phyloP scores from a whole-genome alignment of 768 basidiomycete genomes.

The Gautieria morchelliformis region DNA sequence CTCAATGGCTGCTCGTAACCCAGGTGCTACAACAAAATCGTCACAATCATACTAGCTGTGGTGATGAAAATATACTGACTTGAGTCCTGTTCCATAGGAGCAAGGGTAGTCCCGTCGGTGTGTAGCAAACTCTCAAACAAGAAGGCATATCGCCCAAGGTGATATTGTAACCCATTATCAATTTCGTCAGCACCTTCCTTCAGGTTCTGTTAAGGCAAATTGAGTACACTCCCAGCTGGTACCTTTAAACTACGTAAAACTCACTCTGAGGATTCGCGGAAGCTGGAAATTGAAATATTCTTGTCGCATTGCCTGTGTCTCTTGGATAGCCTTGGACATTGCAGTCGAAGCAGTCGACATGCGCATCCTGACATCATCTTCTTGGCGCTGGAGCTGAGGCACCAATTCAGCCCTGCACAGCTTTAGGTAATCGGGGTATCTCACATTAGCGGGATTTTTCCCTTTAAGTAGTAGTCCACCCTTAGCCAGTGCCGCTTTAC shows the following conservation, averaged over 20 bases:
- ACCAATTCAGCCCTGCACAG: not conserved
- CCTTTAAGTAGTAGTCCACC: slow-evolving; percentile 85
- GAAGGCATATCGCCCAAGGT: slow-evolving; percentile 89
- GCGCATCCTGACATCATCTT: slow-evolving; percentile 84
- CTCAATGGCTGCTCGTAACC: slow-evolving; percentile 81
- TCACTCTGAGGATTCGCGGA: slow-evolving; percentile 83
- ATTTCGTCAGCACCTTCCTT: slow-evolving; percentile 96
- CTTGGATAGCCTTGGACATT: slow-evolving; percentile 82
- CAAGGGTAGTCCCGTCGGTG: slow-evolving; percentile 78
- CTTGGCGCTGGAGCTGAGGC: slow-evolving; percentile 75
- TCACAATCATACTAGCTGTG: not conserved
- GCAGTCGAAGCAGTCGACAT: slow-evolving; percentile 82
- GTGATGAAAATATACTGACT: slow-evolving; percentile 31
- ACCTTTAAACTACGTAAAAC: slow-evolving; percentile 21
- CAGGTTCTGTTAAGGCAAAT: slow-evolving; percentile 45
- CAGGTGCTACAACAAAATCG: slow-evolving; percentile 30
- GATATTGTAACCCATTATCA: slow-evolving; percentile 96
- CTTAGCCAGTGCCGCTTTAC: slow-evolving; percentile 87
- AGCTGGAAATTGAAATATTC: slow-evolving; percentile 98
- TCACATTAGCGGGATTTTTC: slow-evolving; percentile 82
- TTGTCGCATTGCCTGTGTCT: slow-evolving; percentile 84
- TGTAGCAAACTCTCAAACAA: slow-evolving; percentile 86
- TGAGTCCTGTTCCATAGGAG: slow-evolving; percentile 56
- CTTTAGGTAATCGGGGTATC: slow-evolving; percentile 5
- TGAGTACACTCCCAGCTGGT: not conserved